Conservation (phyloP, 768 basidiomycete species). For the Lactarius quietus region DNA sequence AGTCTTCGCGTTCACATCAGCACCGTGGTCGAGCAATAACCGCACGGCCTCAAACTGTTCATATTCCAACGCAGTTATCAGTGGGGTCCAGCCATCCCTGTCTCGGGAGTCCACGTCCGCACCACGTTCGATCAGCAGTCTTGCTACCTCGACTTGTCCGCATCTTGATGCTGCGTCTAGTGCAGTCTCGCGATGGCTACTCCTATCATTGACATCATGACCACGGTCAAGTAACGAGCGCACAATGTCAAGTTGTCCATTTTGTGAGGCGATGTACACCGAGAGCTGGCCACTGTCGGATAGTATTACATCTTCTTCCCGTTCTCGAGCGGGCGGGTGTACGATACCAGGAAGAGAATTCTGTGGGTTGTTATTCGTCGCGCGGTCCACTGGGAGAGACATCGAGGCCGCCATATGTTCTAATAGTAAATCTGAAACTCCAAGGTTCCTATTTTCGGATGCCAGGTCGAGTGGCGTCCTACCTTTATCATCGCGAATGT, state of each 20-base stretch:
- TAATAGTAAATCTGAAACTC: background rate
- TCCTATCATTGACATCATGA: background rate
- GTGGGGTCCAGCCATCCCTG: too few relatives aligned
- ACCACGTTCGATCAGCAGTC: background rate
- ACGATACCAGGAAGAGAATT: background rate
- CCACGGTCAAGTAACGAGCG: background rate
- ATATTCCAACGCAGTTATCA: too few relatives aligned
- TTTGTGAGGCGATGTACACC: background rate
- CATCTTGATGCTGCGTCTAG: background rate
- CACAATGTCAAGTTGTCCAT: background rate
- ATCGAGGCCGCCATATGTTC: background rate
- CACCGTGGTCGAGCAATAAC: too few relatives aligned
- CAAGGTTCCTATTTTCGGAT: background rate
- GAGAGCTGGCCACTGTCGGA: too few relatives aligned
- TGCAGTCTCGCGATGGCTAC: background rate
- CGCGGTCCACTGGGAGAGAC: background rate
- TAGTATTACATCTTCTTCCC: too few relatives aligned
- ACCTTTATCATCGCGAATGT: background rate
- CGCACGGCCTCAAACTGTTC: too few relatives aligned
- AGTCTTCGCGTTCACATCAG: too few relatives aligned
- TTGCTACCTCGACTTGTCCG: background rate
- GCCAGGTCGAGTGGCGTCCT: background rate
- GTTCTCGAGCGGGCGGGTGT: background rate
- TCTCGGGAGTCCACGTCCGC: background rate
- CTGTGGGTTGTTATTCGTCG: background rate